phyloP scores from a whole-genome alignment of 352 stramenopile species.

The Pythium insidiosum region DNA sequence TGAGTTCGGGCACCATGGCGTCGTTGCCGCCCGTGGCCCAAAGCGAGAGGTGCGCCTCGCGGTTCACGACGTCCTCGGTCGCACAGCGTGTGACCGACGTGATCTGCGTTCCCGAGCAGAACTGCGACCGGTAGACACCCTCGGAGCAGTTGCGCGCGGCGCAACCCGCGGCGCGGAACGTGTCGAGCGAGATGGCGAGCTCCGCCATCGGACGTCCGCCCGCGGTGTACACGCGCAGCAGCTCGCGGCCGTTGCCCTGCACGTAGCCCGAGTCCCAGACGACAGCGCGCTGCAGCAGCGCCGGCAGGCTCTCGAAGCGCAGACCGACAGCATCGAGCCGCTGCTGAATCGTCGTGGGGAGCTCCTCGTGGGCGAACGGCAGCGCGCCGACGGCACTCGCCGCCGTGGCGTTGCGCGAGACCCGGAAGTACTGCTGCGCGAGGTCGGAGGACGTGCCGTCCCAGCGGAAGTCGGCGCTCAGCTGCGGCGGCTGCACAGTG shows the following conservation, averaged over 20 bases:
- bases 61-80: slow-evolving; percentile 4
- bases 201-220: slow-evolving; percentile 21
- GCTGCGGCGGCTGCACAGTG: too few species aligned
- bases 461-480: slow-evolving; percentile 6
- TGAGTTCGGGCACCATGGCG: slow-evolving; percentile 11
- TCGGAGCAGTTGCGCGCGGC: slow-evolving; percentile 10
- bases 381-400: not conserved
- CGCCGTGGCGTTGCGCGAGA: not conserved
- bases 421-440: slow-evolving; percentile 20
- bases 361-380: slow-evolving; percentile 4
- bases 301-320: slow-evolving; percentile 7
- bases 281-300: slow-evolving; percentile 10
- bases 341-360: slow-evolving; percentile 1
- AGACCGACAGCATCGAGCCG: slow-evolving; percentile 2
- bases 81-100: slow-evolving; percentile 11
- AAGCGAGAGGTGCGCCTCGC: slow-evolving; percentile 9
- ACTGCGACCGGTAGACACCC: slow-evolving; percentile 16
- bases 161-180: slow-evolving; percentile 13
- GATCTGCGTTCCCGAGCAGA: slow-evolving; percentile 17
- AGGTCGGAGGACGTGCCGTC: slow-evolving; percentile 17
- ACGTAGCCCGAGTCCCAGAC: slow-evolving; percentile 14
- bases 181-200: slow-evolving; percentile 14
- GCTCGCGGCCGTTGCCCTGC: not conserved
- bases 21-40: slow-evolving; percentile 19
- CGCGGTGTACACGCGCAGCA: slow-evolving; percentile 19